Conservation (phyloP, 257 asterid genomes). For the Oldenlandia corymbosa region DNA sequence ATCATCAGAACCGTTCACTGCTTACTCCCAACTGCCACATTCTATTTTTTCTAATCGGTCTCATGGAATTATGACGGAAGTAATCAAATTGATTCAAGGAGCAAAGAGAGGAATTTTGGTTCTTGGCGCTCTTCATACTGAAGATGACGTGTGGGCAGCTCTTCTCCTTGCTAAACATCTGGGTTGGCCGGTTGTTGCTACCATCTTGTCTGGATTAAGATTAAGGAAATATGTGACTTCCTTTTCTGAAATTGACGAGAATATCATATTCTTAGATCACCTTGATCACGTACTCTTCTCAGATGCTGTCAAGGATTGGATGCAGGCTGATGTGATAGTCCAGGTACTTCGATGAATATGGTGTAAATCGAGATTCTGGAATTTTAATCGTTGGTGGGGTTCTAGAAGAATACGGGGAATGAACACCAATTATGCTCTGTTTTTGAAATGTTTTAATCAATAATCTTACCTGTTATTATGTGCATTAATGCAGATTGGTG, state of each 20-base stretch:
- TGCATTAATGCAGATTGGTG: constrained; percentile 61
- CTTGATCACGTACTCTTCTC: constrained; percentile 85
- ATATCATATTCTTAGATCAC: constrained; percentile 74
- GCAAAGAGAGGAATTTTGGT: constrained; percentile 70
- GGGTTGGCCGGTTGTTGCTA: constrained; percentile 81
- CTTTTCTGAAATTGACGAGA: constrained; percentile 46
- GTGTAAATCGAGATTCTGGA: neutral
- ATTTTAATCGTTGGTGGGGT: neutral
- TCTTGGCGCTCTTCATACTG: constrained; percentile 74
- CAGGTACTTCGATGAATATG: constrained; percentile 47
- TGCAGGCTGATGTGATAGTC: constrained; percentile 76
- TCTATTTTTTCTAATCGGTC: constrained; percentile 31
- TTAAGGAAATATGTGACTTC: constrained; percentile 70
- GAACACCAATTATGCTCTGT: neutral
- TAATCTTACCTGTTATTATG: neutral
- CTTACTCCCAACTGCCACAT: constrained; percentile 50
- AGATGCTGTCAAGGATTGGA: constrained; percentile 56
- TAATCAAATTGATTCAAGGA: constrained; percentile 55
- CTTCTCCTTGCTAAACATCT: constrained; percentile 88
- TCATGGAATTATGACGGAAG: constrained; percentile 42
- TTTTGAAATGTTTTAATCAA: neutral
- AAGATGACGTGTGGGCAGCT: constrained; percentile 95
- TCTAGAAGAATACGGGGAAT: neutral
- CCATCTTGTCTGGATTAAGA: constrained; percentile 82
- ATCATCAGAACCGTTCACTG: constrained; percentile 64